Conservation (phyloP, 1,284 basidiomycete species). For the Ganoderma resinaceum region DNA sequence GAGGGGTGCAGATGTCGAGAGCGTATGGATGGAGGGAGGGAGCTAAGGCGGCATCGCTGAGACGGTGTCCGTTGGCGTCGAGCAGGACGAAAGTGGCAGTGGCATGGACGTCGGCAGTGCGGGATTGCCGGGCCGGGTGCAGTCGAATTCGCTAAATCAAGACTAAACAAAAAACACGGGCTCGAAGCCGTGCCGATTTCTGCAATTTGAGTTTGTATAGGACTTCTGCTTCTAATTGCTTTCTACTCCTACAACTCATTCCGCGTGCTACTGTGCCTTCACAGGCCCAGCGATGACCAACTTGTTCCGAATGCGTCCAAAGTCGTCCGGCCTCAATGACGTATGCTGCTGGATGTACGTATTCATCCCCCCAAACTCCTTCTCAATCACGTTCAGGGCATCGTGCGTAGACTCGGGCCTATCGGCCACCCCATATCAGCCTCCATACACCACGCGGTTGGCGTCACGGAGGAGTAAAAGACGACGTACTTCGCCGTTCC, state of each 20-base stretch:
- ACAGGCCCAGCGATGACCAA: slow-evolving; percentile 1
- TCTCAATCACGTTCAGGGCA: slow-evolving; percentile 42
- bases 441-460: not conserved
- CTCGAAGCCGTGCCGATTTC: not conserved
- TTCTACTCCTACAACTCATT: not conserved
- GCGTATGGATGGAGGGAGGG: not conserved
- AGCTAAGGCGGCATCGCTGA: not conserved
- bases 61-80: not conserved
- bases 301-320: slow-evolving; percentile 40
- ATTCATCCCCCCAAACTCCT: slow-evolving; percentile 46
- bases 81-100: not conserved
- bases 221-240: not conserved
- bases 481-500: slow-evolving; percentile 44
- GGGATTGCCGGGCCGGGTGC: not conserved
- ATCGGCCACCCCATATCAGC: slow-evolving; percentile 6
- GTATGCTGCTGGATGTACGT: slow-evolving; percentile 42
- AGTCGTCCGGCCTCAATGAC: slow-evolving; percentile 43
- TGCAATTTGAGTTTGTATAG: not conserved
- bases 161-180: no score
- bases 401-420: slow-evolving; percentile 49
- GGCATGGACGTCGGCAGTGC: not conserved
- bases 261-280: not conserved
- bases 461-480: not conserved
- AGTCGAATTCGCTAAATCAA: not conserved
- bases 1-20: not conserved